Conservation (phyloP, 495 filamentous ascomycete species). For the Penicillium daleae region DNA sequence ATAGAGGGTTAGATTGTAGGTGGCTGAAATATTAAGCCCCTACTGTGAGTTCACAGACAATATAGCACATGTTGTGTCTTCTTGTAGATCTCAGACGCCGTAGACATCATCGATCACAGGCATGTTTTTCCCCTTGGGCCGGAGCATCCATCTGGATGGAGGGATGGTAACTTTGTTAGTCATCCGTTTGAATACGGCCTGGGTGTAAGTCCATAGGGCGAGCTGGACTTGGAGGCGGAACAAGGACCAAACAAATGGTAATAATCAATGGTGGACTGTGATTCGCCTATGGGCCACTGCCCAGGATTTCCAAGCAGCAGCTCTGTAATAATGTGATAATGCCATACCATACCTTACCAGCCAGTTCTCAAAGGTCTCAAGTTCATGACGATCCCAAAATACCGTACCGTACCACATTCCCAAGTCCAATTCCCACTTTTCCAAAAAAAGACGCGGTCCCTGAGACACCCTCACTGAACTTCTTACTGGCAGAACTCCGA, state of each 20-base stretch:
- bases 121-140: background rate
- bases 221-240: too few relatives aligned
- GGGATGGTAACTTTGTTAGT: background rate
- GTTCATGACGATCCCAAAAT: background rate
- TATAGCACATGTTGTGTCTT: background rate
- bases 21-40: background rate
- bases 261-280: background rate
- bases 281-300: background rate
- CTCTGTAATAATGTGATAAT: background rate
- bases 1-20: background rate
- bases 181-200: background rate
- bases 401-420: slow-evolving; percentile 13
- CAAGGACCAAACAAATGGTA: background rate
- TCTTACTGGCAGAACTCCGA: background rate
- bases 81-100: background rate
- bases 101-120: slow-evolving; percentile 11
- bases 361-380: background rate
- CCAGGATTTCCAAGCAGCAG: background rate
- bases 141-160: background rate
- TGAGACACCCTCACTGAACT: slow-evolving; percentile 3
- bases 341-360: background rate
- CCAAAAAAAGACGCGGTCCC: slow-evolving; percentile 11
- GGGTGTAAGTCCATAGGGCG: too few relatives aligned
- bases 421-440: background rate
- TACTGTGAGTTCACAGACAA: background rate